Conservation (phyloP, 768 basidiomycete species). For the Collybia sordida region DNA sequence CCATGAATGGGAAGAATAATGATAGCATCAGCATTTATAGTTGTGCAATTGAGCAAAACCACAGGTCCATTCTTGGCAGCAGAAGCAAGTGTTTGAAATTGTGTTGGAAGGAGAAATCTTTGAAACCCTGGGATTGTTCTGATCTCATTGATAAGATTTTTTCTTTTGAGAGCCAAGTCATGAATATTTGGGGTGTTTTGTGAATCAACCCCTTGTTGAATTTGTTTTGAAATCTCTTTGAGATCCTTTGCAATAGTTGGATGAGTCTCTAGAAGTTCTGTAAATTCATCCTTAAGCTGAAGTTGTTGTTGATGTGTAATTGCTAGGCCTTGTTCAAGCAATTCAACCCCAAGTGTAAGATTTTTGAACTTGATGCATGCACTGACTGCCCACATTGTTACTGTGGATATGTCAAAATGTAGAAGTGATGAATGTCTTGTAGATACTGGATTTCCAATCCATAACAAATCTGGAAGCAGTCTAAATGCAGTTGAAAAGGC, state of each 20-base stretch:
- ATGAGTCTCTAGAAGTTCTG: background rate
- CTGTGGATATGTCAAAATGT: background rate
- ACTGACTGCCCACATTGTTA: background rate
- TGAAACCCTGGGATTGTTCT: background rate
- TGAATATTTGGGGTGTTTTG: background rate
- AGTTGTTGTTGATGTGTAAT: slow-evolving; percentile 4
- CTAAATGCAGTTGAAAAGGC: background rate
- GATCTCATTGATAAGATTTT: background rate
- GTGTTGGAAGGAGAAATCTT: background rate
- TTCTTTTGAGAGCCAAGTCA: background rate
- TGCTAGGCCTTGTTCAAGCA: background rate
- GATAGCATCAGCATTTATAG: background rate
- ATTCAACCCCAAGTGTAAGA: background rate
- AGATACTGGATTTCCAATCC: background rate
- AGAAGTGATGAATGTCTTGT: background rate
- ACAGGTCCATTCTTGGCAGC: slow-evolving; percentile 1
- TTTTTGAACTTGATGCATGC: background rate
- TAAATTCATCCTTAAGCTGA: background rate
- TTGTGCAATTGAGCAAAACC: background rate
- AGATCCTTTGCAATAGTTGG: background rate
- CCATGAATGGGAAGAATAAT: background rate
- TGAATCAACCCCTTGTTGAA: background rate
- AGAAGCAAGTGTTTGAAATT: background rate
- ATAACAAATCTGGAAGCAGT: background rate
- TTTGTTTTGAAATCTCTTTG: background rate